Conservation (phyloP, 805 yeast genomes). For the Lachancea thermotolerans region DNA sequence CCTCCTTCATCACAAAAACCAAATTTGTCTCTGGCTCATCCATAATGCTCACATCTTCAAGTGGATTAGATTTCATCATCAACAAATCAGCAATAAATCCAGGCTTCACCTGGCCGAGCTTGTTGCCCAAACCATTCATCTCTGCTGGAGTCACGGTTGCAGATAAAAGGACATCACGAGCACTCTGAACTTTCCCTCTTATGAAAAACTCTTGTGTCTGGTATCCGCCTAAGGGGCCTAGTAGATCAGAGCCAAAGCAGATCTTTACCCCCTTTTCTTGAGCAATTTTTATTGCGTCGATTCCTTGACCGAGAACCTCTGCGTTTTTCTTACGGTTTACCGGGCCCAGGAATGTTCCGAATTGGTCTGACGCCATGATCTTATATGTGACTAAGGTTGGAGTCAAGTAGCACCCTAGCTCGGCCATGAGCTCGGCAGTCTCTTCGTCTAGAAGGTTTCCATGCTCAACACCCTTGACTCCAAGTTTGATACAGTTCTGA, state of each 20-base stretch:
- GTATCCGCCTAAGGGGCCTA: constrained; percentile 10
- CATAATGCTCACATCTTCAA: constrained; percentile 7
- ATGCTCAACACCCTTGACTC: constrained; percentile 12
- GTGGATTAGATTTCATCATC: constrained; percentile 10
- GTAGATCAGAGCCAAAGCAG: constrained; percentile 11
- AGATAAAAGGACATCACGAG: no score
- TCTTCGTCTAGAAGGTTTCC: constrained; percentile 11
- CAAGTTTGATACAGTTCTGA: constrained; percentile 7
- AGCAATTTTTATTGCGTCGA: constrained; percentile 10
- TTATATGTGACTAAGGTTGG: constrained; percentile 12
- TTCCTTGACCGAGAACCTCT: constrained; percentile 8
- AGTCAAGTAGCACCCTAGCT: constrained; percentile 10
- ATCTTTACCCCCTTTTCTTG: constrained; percentile 7
- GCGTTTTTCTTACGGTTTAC: constrained; percentile 8
- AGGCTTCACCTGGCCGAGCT: constrained; percentile 9
- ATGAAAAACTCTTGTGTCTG: no score
- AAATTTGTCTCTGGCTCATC: constrained; percentile 12
- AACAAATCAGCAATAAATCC: constrained; percentile 11
- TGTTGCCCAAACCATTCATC: constrained; percentile 9
- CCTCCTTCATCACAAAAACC: constrained; percentile 10
- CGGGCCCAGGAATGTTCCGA: constrained; percentile 5
- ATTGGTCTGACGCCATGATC: constrained; percentile 11
- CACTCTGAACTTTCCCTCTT: no score
- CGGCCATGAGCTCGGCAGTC: constrained; percentile 10
- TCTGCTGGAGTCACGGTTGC: no score